These are phyloP conservation scores for Austroboletus festivus DNA, from an alignment of 768 basidiomycete species.

Conservation along the genomic window DNA sequence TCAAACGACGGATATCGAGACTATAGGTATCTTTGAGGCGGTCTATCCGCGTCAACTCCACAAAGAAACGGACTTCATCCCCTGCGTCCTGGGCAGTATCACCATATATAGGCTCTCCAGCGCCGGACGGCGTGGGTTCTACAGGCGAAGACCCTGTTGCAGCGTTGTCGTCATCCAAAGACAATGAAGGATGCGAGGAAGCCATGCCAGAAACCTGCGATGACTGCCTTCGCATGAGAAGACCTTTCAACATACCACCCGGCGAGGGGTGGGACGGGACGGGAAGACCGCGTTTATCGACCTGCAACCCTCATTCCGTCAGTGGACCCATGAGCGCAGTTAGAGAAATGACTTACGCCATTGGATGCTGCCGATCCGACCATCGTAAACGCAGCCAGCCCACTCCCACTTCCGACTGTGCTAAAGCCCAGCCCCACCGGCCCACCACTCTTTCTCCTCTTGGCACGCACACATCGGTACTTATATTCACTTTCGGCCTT, in stretches of 20 bases:
- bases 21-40: constrained; percentile 88
- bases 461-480: constrained; percentile 77
- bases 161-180: constrained; percentile 44
- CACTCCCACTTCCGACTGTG: constrained; percentile 36
- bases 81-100: constrained; percentile 78
- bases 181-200: constrained; percentile 42
- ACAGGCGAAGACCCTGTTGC: constrained; percentile 22
- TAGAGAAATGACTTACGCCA: constrained; percentile 56
- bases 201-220: constrained; percentile 60
- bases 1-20: constrained; percentile 87
- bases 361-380: constrained; percentile 81
- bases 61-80: constrained; percentile 94
- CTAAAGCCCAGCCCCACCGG: constrained; percentile 44
- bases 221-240: constrained; percentile 87
- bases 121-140: constrained; percentile 36
- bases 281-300: constrained; percentile 87
- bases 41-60: constrained; percentile 89
- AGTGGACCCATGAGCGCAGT: constrained; percentile 3
- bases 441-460: constrained; percentile 58
- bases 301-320: constrained; percentile 42
- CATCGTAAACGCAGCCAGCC: constrained; percentile 73
- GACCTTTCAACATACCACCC: constrained; percentile 77
- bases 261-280: constrained; percentile 74
- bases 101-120: constrained; percentile 69
- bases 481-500: constrained; percentile 88